Percentiles rank a stretch among this genome's conserved stretches.
Evolutionary conservation across 169 alveolate genomes (phyloP).

Genomic region (Hammondia hammondi): DNA sequence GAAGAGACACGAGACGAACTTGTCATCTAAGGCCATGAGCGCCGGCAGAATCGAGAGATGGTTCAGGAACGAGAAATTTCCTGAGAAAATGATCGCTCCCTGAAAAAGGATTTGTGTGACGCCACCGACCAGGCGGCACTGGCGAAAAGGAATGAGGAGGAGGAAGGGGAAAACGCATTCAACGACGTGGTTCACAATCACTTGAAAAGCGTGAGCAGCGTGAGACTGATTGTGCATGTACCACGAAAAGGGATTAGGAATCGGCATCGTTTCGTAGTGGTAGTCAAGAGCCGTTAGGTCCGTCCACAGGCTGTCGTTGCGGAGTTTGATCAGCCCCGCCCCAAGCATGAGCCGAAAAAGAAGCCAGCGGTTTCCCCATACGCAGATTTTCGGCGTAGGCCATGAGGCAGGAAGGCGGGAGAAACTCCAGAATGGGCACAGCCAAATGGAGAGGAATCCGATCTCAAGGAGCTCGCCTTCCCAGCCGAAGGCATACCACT

Average conservation of each 20-base stretch:
- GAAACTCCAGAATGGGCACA: constrained; percentile 51
- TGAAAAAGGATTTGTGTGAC: constrained; percentile 18
- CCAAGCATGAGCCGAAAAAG: constrained; percentile 68
- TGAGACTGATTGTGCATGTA: constrained; percentile 58
- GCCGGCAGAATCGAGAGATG: constrained; percentile 64
- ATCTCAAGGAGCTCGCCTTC: constrained; percentile 69
- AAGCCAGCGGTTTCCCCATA: constrained; percentile 71
- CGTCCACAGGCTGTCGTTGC: constrained; percentile 64
- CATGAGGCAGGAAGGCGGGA: constrained; percentile 57
- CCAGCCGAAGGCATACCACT: constrained; percentile 71
- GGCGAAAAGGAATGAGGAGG: constrained; percentile 59
- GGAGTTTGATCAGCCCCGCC: constrained; percentile 67
- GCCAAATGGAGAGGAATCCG: constrained; percentile 67
- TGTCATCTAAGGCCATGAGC: constrained; percentile 65
- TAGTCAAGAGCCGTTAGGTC: constrained; percentile 46
- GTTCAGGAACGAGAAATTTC: constrained; percentile 63
- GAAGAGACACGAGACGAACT: constrained; percentile 63
- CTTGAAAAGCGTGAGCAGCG: constrained; percentile 46
- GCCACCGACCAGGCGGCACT: constrained; percentile 66
- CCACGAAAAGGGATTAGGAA: constrained; percentile 70
- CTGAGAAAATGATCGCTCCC: neutral
- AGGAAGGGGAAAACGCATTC: constrained; percentile 41
- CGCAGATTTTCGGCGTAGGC: constrained; percentile 60
- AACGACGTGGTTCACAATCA: constrained; percentile 54
- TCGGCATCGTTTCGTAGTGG: constrained; percentile 67